Conservation (phyloP, 2,329 filamentous ascomycete genomes). For the Aspergillus ibericus region DNA sequence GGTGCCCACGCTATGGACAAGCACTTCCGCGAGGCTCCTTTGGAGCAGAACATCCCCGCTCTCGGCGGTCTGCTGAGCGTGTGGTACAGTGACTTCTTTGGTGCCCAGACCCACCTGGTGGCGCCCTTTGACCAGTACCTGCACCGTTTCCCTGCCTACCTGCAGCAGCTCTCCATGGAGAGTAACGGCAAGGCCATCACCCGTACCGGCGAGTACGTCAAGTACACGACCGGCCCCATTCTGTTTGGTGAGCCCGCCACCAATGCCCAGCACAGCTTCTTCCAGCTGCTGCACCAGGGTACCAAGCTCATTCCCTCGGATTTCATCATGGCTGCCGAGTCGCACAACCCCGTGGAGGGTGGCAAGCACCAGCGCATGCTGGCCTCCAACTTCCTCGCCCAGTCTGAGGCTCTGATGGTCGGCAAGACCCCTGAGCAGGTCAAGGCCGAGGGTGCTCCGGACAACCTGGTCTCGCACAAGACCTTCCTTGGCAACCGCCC, state of each 20-base stretch:
- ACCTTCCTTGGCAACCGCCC: slow-evolving; percentile 97
- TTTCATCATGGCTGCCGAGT: slow-evolving; percentile 94
- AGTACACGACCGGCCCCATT: slow-evolving; percentile 95
- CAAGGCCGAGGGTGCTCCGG: slow-evolving; percentile 49
- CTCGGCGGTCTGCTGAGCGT: slow-evolving; percentile 91
- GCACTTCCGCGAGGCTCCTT: slow-evolving; percentile 88
- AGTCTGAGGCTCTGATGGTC: slow-evolving; percentile 56
- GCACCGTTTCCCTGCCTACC: slow-evolving; percentile 97
- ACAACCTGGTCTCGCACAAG: slow-evolving; percentile 85
- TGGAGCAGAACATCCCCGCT: slow-evolving; percentile 92
- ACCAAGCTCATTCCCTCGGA: slow-evolving; percentile 98
- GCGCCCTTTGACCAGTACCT: slow-evolving; percentile 99
- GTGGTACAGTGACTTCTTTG: slow-evolving; percentile 99
- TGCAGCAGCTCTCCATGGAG: slow-evolving; percentile 99
- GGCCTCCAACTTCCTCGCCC: slow-evolving; percentile 53
- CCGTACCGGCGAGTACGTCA: slow-evolving; percentile 80
- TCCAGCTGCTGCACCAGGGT: slow-evolving; percentile 98
- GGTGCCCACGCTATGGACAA: slow-evolving; percentile 98
- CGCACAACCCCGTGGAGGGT: slow-evolving; percentile 89
- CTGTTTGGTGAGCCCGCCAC: slow-evolving; percentile 98
- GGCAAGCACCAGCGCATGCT: slow-evolving; percentile 83
- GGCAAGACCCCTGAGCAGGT: slow-evolving; percentile 51
- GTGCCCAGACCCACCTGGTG: slow-evolving; percentile 94
- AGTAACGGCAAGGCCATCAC: slow-evolving; percentile 98
- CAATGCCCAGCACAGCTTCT: slow-evolving; percentile 99